phyloP scores from a whole-genome alignment of 805 yeast species.

The Barnettozyma wickerhamii region DNA sequence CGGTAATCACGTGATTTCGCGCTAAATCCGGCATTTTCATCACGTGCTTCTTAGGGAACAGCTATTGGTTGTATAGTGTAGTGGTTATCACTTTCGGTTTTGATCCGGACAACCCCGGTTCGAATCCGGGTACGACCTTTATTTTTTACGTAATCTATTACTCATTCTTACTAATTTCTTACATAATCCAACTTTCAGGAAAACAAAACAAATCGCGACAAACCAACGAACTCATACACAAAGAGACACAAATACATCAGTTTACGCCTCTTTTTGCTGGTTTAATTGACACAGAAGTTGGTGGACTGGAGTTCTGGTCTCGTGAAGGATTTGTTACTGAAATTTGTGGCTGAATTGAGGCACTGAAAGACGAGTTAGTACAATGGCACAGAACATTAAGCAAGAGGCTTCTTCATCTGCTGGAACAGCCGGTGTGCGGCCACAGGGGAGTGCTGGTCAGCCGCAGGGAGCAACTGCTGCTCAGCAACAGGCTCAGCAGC shows the following conservation, averaged over 20 bases:
- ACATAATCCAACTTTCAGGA: no score
- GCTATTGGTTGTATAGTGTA: constrained; percentile 47
- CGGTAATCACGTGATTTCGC: no score
- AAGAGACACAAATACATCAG: not conserved
- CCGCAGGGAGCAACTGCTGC: constrained; percentile 2
- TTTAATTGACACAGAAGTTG: not conserved
- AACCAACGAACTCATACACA: no score
- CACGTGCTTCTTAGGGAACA: not conserved
- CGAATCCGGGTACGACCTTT: constrained; percentile 82
- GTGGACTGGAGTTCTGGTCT: no score
- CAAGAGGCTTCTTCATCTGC: constrained; percentile 2
- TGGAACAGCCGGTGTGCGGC: constrained; percentile 2
- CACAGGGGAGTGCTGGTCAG: no score
- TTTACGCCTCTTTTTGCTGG: not conserved
- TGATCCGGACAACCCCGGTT: constrained; percentile 73
- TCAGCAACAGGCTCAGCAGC: constrained; percentile 6
- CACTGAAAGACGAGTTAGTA: no score
- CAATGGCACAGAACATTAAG: constrained; percentile 8
- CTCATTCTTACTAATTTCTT: no score
- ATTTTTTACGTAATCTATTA: no score
- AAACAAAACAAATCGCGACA: no score
- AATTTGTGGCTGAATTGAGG: not conserved
- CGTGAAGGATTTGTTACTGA: not conserved
- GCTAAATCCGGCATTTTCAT: not conserved
- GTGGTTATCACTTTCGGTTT: constrained; percentile 59